Evolutionary conservation across 768 basidiomycete species (phyloP).

Genomic region (Kondoa subrosea): DNA sequence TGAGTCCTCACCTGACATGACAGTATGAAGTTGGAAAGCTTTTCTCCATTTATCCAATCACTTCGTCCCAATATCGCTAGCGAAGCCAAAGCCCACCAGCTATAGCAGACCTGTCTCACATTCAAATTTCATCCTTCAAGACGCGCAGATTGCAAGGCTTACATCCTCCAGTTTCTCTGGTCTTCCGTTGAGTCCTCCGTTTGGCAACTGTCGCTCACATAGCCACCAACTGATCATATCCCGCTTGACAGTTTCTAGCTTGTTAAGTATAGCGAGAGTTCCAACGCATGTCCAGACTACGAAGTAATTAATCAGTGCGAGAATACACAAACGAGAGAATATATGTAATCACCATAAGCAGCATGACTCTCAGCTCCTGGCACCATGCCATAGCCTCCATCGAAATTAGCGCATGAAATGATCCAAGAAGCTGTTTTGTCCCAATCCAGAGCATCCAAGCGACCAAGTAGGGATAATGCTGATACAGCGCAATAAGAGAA

Average conservation of each 20-base stretch:
- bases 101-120: conserved; percentile 72
- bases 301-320: background rate
- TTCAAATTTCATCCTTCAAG: background rate
- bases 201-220: conserved; percentile 77
- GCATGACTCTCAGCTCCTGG: conserved; percentile 86
- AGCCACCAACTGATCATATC: conserved; percentile 86
- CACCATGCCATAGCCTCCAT: conserved; percentile 75
- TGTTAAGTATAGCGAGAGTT: conserved; percentile 68
- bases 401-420: conserved; percentile 67
- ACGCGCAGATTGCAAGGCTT: conserved; percentile 30
- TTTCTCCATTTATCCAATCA: conserved; percentile 71
- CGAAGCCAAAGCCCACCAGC: conserved; percentile 85
- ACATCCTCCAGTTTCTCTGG: conserved; percentile 96
- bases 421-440: conserved; percentile 59
- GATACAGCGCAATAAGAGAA: conserved; percentile 78
- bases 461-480: conserved; percentile 62
- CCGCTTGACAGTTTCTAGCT: conserved; percentile 56
- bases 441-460: conserved; percentile 48
- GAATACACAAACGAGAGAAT: background rate
- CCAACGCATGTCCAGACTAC: conserved; percentile 79
- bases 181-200: conserved; percentile 87
- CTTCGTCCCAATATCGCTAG: conserved; percentile 67
- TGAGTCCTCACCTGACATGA: conserved; percentile 54
- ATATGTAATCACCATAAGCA: conserved; percentile 50
- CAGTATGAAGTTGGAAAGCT: conserved; percentile 63